Evolutionary conservation across 768 basidiomycete genomes (phyloP).

Genomic region (Chalciporus sphaerocephalus): DNA sequence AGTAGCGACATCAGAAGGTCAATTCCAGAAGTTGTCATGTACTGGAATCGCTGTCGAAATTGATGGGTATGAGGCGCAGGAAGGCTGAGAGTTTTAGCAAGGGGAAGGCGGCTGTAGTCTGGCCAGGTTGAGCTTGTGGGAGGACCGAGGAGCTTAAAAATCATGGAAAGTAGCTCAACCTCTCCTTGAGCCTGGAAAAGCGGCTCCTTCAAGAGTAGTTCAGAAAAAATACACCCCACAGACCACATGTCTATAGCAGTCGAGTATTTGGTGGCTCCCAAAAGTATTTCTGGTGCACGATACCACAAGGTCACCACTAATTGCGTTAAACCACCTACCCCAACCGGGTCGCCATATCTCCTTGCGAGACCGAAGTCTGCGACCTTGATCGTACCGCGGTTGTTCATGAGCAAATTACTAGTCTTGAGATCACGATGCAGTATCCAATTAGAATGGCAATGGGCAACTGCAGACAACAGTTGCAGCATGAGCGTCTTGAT

Average conservation of each 20-base stretch:
- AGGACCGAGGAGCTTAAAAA: conserved; percentile 93
- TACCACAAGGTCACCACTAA: conserved; percentile 99
- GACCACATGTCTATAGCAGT: conserved; percentile 99
- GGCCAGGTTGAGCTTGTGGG: conserved; percentile 88
- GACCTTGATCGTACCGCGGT: conserved; percentile 96
- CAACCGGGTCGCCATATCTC: conserved; percentile 93
- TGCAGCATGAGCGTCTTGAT: conserved; percentile 97
- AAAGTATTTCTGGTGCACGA: conserved; percentile 90
- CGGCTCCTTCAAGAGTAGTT: conserved; percentile 90
- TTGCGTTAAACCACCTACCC: conserved; percentile 95
- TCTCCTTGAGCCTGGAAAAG: conserved; percentile 98
- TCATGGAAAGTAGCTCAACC: conserved; percentile 87
- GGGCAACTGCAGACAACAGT: conserved; percentile 85
- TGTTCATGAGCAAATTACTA: conserved; percentile 97
- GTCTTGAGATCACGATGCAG: conserved; percentile 97
- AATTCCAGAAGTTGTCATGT: conserved; percentile 77
- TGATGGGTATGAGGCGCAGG: conserved; percentile 71
- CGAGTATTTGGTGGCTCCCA: conserved; percentile 90
- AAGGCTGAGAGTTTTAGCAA: conserved; percentile 73
- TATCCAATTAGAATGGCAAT: conserved; percentile 97
- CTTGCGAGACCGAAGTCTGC: conserved; percentile 97
- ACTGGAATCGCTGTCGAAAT: conserved; percentile 82
- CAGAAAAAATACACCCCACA: conserved; percentile 97
- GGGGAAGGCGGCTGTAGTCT: conserved; percentile 70
- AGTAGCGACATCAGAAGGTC: conserved; percentile 79